phyloP scores from a whole-genome alignment of 1,139 yeast genomes.

The Saccharomyces pastorianus region DNA sequence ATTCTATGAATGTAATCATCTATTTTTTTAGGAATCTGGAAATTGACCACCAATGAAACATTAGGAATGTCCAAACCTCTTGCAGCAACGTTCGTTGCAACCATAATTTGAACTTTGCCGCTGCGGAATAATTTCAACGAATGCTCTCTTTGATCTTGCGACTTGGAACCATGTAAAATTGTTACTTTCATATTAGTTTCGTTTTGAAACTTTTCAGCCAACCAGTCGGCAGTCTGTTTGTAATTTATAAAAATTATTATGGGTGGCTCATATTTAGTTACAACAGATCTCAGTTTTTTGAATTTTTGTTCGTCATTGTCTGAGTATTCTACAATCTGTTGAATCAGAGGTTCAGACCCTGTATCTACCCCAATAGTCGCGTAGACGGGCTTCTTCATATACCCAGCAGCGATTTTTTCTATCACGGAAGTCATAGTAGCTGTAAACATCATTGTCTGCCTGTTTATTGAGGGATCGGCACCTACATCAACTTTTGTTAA shows the following conservation, averaged over 20 bases:
- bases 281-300: constrained; percentile 11
- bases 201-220: constrained; percentile 43
- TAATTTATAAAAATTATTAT: constrained; percentile 77
- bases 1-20: constrained; percentile 89
- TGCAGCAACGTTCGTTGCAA: constrained; percentile 98
- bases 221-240: constrained; percentile 60
- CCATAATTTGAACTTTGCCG: constrained; percentile 86
- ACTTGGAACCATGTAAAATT: constrained; percentile 76
- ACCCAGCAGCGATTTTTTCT: constrained; percentile 55
- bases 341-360: constrained; percentile 28
- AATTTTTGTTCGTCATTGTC: constrained; percentile 49
- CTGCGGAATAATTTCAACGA: constrained; percentile 78
- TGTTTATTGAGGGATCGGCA: constrained; percentile 36
- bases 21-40: constrained; percentile 67
- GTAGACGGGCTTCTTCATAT: constrained; percentile 53
- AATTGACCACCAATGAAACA: constrained; percentile 77
- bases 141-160: constrained; percentile 77
- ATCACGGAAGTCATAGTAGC: constrained; percentile 83
- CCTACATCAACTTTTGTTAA: constrained; percentile 33
- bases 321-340: constrained; percentile 33
- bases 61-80: constrained; percentile 93
- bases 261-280: constrained; percentile 39
- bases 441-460: constrained; percentile 80
- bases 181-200: constrained; percentile 45
- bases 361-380: constrained; percentile 60